Conservation (phyloP, 140 eudicot species). For the Senecio squalidus region DNA sequence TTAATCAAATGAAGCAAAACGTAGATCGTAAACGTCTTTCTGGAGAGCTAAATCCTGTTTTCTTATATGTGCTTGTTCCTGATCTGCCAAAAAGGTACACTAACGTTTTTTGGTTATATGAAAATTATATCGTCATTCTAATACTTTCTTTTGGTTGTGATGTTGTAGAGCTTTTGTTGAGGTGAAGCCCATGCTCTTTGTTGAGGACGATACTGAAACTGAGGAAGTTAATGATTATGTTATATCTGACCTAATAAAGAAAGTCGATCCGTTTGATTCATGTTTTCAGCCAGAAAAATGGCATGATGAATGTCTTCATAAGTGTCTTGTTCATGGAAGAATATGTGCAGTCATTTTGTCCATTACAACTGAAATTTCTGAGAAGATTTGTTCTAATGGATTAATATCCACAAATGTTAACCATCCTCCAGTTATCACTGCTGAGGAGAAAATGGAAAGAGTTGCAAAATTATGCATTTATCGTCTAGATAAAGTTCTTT, state of each 20-base stretch:
- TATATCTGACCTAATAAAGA: slow-evolving; percentile 22
- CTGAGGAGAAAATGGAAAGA: slow-evolving; percentile 35
- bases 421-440: slow-evolving; percentile 10
- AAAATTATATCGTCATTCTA: background rate
- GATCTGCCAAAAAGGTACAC: slow-evolving; percentile 86
- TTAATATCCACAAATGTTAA: too few relatives aligned
- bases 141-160: slow-evolving; percentile 14
- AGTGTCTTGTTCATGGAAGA: slow-evolving; percentile 49
- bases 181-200: slow-evolving; percentile 77
- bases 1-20: slow-evolving; percentile 41
- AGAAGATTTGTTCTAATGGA: slow-evolving; percentile 41
- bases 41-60: slow-evolving; percentile 44
- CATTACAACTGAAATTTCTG: slow-evolving; percentile 36
- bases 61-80: slow-evolving; percentile 77
- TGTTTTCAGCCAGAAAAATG: slow-evolving; percentile 55
- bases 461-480: slow-evolving; percentile 69
- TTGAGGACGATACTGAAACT: slow-evolving; percentile 32
- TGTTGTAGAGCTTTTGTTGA: slow-evolving; percentile 75
- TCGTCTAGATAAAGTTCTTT: slow-evolving; percentile 52
- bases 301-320: slow-evolving; percentile 63
- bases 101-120: background rate
- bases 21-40: slow-evolving; percentile 22
- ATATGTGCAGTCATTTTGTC: slow-evolving; percentile 60
- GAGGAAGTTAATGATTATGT: slow-evolving; percentile 26
- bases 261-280: slow-evolving; percentile 34